Evolutionary conservation across 2,329 filamentous ascomycete species (phyloP), one percentile per base, ranked within the genome.

Genomic region (Colletotrichum shisoi): DNA sequence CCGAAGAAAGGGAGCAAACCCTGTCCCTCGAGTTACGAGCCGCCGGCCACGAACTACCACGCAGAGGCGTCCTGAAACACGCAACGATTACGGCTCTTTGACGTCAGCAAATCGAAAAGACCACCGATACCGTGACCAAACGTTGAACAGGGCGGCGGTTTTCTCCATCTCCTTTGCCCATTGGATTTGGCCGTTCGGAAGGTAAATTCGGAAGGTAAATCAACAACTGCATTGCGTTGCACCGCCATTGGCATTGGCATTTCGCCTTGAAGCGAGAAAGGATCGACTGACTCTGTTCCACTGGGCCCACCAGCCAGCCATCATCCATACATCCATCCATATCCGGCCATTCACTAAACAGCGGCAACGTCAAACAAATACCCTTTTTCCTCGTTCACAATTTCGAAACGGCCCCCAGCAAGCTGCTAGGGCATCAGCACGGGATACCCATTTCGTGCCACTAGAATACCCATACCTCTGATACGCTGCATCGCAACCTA

Each of bases 271-370:
- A 31, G 44, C 34, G 45, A 59, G n/a, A 37, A 21, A 42, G 27
- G 34, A 51, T 59, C 57, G 45, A 59, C 56, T 45, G 56, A 37
- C 31, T 53, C 49, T 53, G 12, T 39, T 39, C 49, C 15, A n/a
- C 49, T 21, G 31, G 49, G 31, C n/a, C 48, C 27, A 19, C 27
- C 48, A 31, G 4, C 27, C 24, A 19, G 5, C 24, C 39, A 24
- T 44, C 39, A n/a, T 13, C 19, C 34, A 11, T n/a, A 2, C 31
- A 58, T 37, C 31, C 44, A 39, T 31, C 56, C 56, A 11, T 40
- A 63, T 67, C 53, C 64, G 60, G 53, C 58, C 64, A 63, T 40
- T 58, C 64, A 63, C 48, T 48, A 21, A 67, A 54, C 53, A 63
- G 42, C 45, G 19, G 34, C 42, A 49, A 48, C 44, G 39, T 64